Evolutionary conservation across 192 early-diverging fungal genomes (phyloP), one percentile per base, ranked within the genome.

Genomic region (Funneliformis mosseae): DNA sequence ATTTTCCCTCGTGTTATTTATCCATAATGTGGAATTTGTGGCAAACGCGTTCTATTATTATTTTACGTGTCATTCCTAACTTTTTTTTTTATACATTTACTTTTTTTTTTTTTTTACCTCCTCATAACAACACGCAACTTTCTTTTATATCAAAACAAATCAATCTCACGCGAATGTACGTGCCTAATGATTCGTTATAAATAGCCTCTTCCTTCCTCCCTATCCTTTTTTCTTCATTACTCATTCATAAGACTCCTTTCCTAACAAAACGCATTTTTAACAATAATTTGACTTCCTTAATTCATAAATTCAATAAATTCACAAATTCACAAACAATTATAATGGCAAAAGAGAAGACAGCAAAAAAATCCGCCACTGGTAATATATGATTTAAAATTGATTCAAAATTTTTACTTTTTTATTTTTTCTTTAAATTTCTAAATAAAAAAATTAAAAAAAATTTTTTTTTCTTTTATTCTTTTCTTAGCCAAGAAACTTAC

Each of bases 401-500:
- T 5, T 28, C 28, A 10, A n/a, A 7, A 14, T 66, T 14, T 66
- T 18, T 62, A 18, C 21, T 70, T 25, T 5, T 41, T 0, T 33
- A 43, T 70, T 69, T 38, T n/a, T 21, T 6, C 5, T 12, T 67
- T 21, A 43, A 55, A 7, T 55, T n/a, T n/a, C n/a, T n/a, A n/a
- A n/a, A n/a, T n/a, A n/a, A n/a, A n/a, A n/a, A n/a, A n/a, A n/a
- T n/a, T n/a, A n/a, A n/a, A n/a, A n/a, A 55, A 55, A 55, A 55
- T 21, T 12, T 1, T 41, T 43, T 41, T 41, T 70, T 21, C 7
- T 0, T 69, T 14, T 3, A 8, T 18, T 2, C 7, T 41, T 41
- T 21, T 42, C 11, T 74, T 21, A 74, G 72, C 28, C 38, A 77
- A 77, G 62, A 77, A 77, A 42, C 76, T 88, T 63, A 87, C 90